Percentiles rank a stretch among this genome's conserved stretches.
Evolutionary conservation across 2,329 filamentous ascomycete species (phyloP).

Genomic region (Fusarium sp.): DNA sequence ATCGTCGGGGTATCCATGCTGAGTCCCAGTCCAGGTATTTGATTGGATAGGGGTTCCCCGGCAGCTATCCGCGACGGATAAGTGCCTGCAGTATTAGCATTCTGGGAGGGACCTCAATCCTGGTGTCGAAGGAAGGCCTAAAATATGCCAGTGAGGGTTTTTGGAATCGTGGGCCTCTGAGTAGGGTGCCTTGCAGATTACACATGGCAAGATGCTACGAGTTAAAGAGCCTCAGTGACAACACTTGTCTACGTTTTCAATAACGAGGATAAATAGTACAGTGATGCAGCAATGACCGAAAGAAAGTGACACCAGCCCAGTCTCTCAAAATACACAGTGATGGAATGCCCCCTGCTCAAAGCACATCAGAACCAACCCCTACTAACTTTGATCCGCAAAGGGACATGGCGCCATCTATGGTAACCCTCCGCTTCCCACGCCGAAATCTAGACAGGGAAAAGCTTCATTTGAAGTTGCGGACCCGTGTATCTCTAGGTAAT

Average conservation of each 20-base stretch:
- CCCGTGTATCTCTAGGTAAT: conserved; percentile 8
- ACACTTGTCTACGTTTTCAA: not conserved
- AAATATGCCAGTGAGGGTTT: not conserved
- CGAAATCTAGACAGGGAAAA: conserved; percentile 10
- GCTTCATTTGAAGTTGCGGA: conserved; percentile 5
- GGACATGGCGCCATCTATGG: conserved; percentile 17
- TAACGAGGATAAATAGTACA: not conserved
- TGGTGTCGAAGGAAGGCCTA: conserved; percentile 4
- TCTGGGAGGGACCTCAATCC: not conserved
- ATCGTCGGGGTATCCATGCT: conserved; percentile 20
- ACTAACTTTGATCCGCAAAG: conserved; percentile 16
- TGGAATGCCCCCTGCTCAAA: conserved; percentile 2
- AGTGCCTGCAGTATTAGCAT: conserved; percentile 25
- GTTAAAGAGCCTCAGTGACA: not conserved
- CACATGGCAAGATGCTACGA: not conserved
- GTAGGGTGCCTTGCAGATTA: conserved; percentile 6
- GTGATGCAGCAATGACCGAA: conserved; percentile 14
- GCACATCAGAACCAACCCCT: conserved; percentile 4
- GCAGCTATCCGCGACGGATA: conserved; percentile 27
- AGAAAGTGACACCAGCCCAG: not conserved
- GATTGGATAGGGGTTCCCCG: conserved; percentile 29
- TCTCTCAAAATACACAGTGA: not conserved
- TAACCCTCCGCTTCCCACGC: not conserved
- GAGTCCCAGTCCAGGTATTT: not conserved
- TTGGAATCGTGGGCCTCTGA: not conserved